These are phyloP conservation scores for Prasinococcaceae sp. DNA, from an alignment of 139 green algal genomes.

Conservation along the genomic window DNA sequence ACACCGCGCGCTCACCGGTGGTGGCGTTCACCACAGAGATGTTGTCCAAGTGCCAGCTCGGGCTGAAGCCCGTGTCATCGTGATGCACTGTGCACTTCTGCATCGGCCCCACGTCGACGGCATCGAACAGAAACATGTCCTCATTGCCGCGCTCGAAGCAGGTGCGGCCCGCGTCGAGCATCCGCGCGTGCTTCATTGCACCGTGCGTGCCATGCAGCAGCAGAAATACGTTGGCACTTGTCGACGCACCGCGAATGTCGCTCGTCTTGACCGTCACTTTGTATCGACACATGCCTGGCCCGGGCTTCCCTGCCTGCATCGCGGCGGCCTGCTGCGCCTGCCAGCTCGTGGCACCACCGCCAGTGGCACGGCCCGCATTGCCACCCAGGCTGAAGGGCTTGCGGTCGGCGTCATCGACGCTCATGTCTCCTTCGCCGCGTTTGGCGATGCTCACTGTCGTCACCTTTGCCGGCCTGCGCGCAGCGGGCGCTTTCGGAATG, in stretches of 20 bases:
- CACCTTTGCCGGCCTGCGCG: no score
- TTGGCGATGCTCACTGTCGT: no score
- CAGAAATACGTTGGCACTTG: constrained; percentile 32
- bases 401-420: no score
- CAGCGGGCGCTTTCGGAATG: no score
- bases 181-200: no score
- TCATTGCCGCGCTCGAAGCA: constrained; percentile 9
- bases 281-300: constrained; percentile 6
- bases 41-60: constrained; percentile 23
- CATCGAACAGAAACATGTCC: constrained; percentile 37
- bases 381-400: no score
- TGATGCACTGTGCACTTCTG: neutral
- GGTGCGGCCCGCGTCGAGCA: no score
- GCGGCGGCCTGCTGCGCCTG: no score
- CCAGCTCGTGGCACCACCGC: no score
- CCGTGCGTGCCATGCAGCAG: constrained; percentile 13
- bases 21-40: constrained; percentile 7
- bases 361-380: no score
- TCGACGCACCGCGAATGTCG: constrained; percentile 38
- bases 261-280: constrained; percentile 25
- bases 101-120: constrained; percentile 14
- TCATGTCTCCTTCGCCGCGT: no score
- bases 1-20: neutral
- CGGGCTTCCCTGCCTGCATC: no score
- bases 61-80: constrained; percentile 16